Base-by-base conservation (phyloP, 73 alveolate species). In the Diophrys appendiculata region DNA sequence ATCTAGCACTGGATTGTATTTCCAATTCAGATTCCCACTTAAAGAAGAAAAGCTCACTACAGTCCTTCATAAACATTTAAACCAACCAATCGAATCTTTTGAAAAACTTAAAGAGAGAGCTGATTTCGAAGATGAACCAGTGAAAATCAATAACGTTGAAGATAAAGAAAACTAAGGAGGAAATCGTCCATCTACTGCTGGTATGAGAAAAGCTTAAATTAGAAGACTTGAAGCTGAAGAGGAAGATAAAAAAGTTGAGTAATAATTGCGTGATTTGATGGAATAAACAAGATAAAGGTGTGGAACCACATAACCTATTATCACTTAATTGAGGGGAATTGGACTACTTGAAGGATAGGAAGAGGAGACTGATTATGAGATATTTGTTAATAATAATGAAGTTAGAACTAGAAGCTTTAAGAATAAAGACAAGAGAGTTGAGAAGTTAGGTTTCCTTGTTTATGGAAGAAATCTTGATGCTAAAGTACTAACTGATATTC, bases 381-480 rank as follows among this genome's bases (percentile, higher is more conserved):
- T 84, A 24, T 33, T 69, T 26, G 24, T 65, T 18, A 84, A 35
- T 32, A 25, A 22, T 32, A 69, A 28, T 54, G 92, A 84, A n/a
- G 68, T 76, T 18, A 68, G 56, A 1, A 31, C 78, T 25, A 84
- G 52, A 33, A 68, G 80, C 25, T 18, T 77, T 60, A 77, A 78
- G 31, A 69, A 70, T 64, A 52, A 28, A 34, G 43, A 24, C 24
- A 69, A 65, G 25, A 35, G 79, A 76, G 72, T 80, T 22, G 82
- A 52, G 27, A 81, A 76, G 30, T 68, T 87, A 8, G 95, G 95
- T 8, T 55, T 88, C 29, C 78, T 88, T 18, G 68, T 88, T 25
- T 82, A 82, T 73, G 92, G 92, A 0, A 84, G 88, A 35, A 84
- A 84, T 54, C 81, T 84, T 35, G 80, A 78, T 53, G 72, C 32